Base-by-base conservation (phyloP, 2,329 filamentous ascomycete species). In the Fusarium chlamydosporum region DNA sequence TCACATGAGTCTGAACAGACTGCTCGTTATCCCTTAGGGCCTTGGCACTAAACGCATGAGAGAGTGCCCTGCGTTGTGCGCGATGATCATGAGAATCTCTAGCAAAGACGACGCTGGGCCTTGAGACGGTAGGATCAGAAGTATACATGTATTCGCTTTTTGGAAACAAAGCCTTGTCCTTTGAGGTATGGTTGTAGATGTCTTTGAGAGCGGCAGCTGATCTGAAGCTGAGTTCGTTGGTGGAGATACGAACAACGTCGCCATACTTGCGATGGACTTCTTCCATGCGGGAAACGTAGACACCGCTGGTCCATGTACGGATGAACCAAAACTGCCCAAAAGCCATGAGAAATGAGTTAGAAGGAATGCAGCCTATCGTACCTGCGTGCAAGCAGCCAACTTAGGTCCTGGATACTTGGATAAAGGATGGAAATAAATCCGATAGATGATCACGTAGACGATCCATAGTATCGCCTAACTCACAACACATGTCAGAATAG, bases 341-440 rank as follows among this genome's bases (percentile, higher is more conserved):
- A 10, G 23, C 23, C 3, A 15, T 61, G 15, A 61, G 27, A 11
- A 12, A 2, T 1, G 16, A 15, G 20, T 2, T 3, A 4, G 8
- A 16, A 9, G 4, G 1, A 2, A 7, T 11, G 6, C 2, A 8
- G 9, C 10, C 35, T 4, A 15, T 4, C 26, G n/a, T 50, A 70
- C 61, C 31, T 74, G 55, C 7, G 56, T 68, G 29, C 69, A 61
- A 34, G 64, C 59, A 31, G 71, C 69, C 12, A 73, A 33, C 26
- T 51, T 62, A 4, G 72, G 72, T 7, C 72, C 71, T 7, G 72
- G 72, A 10, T 61, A 73, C 15, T 61, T 66, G 3, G 72, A 61
- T 2, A 74, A 40, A 26, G 71, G 69, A 41, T 74, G 71, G 4
- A 72, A 70, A 5, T 46, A 56, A 1, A 71, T 3, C 13, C 60